phyloP scores from a whole-genome alignment of 352 stramenopile species.

The Phytophthora palmivora region DNA sequence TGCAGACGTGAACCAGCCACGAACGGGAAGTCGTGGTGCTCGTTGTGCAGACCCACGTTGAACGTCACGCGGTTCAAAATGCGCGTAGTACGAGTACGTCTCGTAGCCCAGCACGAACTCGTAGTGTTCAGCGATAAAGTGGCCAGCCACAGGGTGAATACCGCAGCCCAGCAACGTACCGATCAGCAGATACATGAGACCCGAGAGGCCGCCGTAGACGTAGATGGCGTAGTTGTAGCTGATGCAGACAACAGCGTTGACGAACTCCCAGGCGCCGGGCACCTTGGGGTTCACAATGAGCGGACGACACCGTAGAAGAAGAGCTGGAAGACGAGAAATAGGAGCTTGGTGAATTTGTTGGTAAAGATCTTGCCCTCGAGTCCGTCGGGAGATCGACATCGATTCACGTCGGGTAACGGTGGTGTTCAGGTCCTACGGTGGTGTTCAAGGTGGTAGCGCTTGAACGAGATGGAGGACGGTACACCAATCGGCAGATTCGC shows the following conservation, averaged over 20 bases:
- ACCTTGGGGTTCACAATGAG: constrained; percentile 93
- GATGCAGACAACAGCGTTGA: constrained; percentile 88
- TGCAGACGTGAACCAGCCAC: constrained; percentile 92
- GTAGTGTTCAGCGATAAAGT: constrained; percentile 99
- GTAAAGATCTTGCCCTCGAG: constrained; percentile 92
- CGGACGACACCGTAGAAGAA: constrained; percentile 94
- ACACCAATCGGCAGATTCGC: constrained; percentile 95
- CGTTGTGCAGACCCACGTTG: constrained; percentile 99
- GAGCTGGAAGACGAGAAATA: constrained; percentile 94
- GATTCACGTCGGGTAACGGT: constrained; percentile 93
- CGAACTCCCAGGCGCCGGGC: constrained; percentile 82
- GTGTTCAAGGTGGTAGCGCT: constrained; percentile 98
- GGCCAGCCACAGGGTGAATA: constrained; percentile 95
- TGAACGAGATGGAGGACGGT: constrained; percentile 94
- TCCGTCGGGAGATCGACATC: constrained; percentile 95
- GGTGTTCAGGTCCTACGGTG: too few relatives aligned
- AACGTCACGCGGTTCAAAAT: constrained; percentile 96
- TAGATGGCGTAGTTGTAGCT: constrained; percentile 89
- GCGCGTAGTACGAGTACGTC: constrained; percentile 99
- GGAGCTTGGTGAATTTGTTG: constrained; percentile 88
- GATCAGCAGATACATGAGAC: constrained; percentile 94
- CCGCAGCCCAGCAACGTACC: constrained; percentile 92
- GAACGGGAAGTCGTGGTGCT: constrained; percentile 98
- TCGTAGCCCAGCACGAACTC: constrained; percentile 95
- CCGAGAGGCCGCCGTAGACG: constrained; percentile 77